These are phyloP conservation scores for Colletotrichum noveboracense DNA, from an alignment of 2,329 filamentous ascomycete species.

Conservation along the genomic window DNA sequence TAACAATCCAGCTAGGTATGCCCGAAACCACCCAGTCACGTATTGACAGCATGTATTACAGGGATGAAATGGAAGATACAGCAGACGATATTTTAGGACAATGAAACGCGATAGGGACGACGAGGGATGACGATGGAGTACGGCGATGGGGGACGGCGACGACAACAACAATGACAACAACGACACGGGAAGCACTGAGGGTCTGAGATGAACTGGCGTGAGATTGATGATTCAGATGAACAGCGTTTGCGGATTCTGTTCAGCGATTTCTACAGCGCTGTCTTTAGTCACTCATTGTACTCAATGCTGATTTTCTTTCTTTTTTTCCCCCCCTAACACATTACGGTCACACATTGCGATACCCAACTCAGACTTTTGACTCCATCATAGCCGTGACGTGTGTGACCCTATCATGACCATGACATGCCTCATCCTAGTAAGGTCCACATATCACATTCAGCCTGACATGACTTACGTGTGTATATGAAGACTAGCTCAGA, in stretches of 20 bases:
- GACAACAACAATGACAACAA: neutral
- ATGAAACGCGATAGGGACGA: neutral
- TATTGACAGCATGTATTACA: neutral
- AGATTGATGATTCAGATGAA: too few relatives aligned
- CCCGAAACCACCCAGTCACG: neutral
- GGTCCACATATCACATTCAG: neutral
- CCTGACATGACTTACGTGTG: neutral
- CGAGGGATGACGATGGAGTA: neutral
- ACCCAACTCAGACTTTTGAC: too few relatives aligned
- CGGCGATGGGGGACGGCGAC: neutral
- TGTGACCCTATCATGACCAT: too few relatives aligned
- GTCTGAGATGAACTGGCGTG: too few relatives aligned
- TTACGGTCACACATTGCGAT: neutral
- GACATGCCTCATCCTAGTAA: too few relatives aligned
- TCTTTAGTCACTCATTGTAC: too few relatives aligned
- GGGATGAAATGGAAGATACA: fast-evolving
- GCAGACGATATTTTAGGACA: neutral
- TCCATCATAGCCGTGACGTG: too few relatives aligned
- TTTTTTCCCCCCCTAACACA: neutral
- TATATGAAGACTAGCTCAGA: neutral
- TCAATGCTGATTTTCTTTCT: too few relatives aligned
- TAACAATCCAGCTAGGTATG: neutral
- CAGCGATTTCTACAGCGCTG: too few relatives aligned
- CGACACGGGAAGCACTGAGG: too few relatives aligned
- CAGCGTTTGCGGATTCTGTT: too few relatives aligned